phyloP scores from a whole-genome alignment of 192 early-diverging fungal species.

The Irineochytrium annulatum region DNA sequence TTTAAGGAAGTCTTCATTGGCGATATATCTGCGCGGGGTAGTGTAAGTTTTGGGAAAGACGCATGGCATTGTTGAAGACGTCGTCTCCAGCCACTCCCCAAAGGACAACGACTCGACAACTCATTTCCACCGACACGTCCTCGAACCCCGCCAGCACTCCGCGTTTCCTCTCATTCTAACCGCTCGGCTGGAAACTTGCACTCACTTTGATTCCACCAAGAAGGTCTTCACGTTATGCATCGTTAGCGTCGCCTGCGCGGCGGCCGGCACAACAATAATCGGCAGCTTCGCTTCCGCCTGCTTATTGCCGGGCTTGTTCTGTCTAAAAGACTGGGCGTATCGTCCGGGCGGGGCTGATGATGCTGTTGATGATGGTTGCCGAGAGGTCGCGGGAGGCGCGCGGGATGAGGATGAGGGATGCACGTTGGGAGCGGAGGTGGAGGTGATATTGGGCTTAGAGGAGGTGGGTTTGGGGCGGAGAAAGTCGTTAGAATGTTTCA shows the following conservation, averaged over 20 bases:
- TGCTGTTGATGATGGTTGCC: neutral
- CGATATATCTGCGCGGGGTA: neutral
- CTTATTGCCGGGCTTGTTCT: neutral
- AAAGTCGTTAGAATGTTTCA: slow-evolving; percentile 22
- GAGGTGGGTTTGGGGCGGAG: slow-evolving; percentile 7
- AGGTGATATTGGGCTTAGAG: neutral
- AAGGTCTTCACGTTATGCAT: slow-evolving; percentile 88
- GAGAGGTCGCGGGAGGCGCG: slow-evolving; percentile 1
- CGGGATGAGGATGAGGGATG: neutral
- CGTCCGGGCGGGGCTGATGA: neutral
- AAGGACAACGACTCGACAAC: no score
- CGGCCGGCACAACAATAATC: slow-evolving; percentile 90
- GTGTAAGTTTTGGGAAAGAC: no score
- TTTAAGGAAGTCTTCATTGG: slow-evolving; percentile 53
- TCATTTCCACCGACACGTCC: no score
- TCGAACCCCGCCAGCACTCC: no score
- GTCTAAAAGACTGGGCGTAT: no score
- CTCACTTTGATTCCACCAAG: slow-evolving; percentile 68
- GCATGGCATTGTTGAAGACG: no score
- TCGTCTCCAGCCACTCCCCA: no score
- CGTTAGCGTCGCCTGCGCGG: slow-evolving; percentile 74
- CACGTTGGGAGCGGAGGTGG: slow-evolving; percentile 15
- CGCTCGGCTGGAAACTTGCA: neutral
- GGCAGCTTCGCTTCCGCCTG: slow-evolving; percentile 40
- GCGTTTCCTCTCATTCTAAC: no score